phyloP scores from a whole-genome alignment of 164 flowering plant genomes.

The Liquidambar formosana region DNA sequence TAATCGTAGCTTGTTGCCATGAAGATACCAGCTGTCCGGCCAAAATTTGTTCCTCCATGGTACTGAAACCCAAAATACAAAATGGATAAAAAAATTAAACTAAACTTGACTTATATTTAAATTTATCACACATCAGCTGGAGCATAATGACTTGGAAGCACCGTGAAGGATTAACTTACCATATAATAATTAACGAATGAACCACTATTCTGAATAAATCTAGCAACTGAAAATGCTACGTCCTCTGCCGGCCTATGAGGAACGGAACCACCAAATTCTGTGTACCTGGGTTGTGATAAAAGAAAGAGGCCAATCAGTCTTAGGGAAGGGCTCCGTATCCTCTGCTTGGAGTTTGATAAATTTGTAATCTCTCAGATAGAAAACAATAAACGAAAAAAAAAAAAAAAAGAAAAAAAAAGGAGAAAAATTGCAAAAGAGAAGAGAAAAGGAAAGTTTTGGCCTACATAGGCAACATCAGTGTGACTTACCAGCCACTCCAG shows the following conservation, averaged over 20 bases:
- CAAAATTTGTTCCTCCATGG: constrained; percentile 74
- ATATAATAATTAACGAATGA: constrained; percentile 63
- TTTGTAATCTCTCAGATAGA: no score
- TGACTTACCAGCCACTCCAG: constrained; percentile 69
- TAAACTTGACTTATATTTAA: background rate
- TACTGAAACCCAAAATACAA: constrained; percentile 29
- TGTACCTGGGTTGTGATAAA: constrained; percentile 36
- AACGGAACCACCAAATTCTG: constrained; percentile 59
- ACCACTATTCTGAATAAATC: constrained; percentile 62
- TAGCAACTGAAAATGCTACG: constrained; percentile 55
- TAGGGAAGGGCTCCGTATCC: background rate
- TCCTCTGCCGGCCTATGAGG: constrained; percentile 65
- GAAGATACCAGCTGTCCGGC: constrained; percentile 57
- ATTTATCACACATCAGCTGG: background rate
- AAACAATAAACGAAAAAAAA: no score
- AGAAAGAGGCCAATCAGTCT: background rate
- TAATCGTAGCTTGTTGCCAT: constrained; percentile 65
- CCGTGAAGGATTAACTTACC: constrained; percentile 26
- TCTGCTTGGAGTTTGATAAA: no score
- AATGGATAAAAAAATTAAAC: background rate
- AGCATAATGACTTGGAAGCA: background rate
- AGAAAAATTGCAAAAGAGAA: no score
- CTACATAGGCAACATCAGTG: background rate
- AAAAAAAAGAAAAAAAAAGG: no score
- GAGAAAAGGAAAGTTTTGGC: background rate